A percentile compares a stretch with the other conserved stretches of the same genome.
phyloP scores from a whole-genome alignment of 2,329 filamentous ascomycete species.

The Pseudogymnoascus sp. region DNA sequence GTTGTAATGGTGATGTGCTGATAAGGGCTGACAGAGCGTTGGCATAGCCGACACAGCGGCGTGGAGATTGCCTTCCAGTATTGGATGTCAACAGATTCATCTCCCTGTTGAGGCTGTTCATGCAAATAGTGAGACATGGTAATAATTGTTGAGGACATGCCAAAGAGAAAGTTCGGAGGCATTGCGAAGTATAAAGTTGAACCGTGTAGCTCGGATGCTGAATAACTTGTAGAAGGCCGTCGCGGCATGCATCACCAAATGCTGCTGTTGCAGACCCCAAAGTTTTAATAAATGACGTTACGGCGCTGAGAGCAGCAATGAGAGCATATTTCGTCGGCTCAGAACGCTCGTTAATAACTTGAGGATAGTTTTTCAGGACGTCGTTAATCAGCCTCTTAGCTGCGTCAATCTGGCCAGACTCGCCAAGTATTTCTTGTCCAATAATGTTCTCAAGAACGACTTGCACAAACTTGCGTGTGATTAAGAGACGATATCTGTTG shows the following conservation, averaged over 20 bases:
- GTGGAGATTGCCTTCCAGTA: conserved; percentile 67
- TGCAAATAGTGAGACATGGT: conserved; percentile 85
- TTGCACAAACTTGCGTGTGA: conserved; percentile 76
- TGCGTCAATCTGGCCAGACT: conserved; percentile 79
- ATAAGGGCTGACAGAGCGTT: conserved; percentile 86
- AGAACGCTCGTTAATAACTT: conserved; percentile 74
- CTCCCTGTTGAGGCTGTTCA: conserved; percentile 90
- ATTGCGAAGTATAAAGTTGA: conserved; percentile 81
- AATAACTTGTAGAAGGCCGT: conserved; percentile 80
- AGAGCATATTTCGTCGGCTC: conserved; percentile 86
- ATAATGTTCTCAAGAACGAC: conserved; percentile 78
- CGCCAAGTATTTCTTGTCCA: conserved; percentile 73
- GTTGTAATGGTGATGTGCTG: conserved; percentile 80
- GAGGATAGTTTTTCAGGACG: conserved; percentile 88
- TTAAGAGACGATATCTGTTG: conserved; percentile 81
- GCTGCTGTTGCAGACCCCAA: conserved; percentile 75
- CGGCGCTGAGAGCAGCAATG: conserved; percentile 68
- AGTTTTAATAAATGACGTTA: conserved; percentile 69
- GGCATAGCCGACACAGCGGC: conserved; percentile 82
- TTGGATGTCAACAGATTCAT: conserved; percentile 59
- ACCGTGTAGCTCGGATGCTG: conserved; percentile 96
- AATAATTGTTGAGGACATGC: conserved; percentile 89
- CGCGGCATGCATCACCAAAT: conserved; percentile 76
- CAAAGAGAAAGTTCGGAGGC: conserved; percentile 77
- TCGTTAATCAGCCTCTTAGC: conserved; percentile 78